A percentile compares a stretch with the other conserved stretches of the same genome.
Conservation (phyloP, 352 stramenopile species). For the Phytophthora sp. region DNA sequence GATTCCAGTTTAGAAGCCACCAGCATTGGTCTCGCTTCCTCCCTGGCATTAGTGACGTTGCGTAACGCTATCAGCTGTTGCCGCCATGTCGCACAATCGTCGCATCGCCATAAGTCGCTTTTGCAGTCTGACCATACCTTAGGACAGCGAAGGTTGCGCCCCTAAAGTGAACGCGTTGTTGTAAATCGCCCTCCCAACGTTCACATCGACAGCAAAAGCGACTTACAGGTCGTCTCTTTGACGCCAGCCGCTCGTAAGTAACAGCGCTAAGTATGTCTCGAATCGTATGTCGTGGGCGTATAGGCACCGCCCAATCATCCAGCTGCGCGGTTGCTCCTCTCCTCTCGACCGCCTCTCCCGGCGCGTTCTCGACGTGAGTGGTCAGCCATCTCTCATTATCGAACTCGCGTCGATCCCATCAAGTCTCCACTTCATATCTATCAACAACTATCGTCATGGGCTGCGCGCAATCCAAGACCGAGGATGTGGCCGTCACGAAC, state of each 20-base stretch:
- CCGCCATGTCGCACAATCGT: conserved; percentile 19
- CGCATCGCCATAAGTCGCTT: conserved; percentile 28
- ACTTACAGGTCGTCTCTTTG: conserved; percentile 29
- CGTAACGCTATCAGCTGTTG: conserved; percentile 19
- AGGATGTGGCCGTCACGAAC: conserved; percentile 40
- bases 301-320: conserved; percentile 19
- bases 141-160: background rate
- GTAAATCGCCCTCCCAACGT: conserved; percentile 20
- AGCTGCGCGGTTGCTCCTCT: conserved; percentile 21
- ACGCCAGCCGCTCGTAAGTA: conserved; percentile 16
- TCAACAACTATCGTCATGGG: conserved; percentile 61
- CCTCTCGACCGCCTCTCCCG: conserved; percentile 8
- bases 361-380: background rate
- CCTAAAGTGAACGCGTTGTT: conserved; percentile 9
- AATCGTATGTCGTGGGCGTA: conserved; percentile 12
- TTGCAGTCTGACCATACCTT: conserved; percentile 10
- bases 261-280: conserved; percentile 2
- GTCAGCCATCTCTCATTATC: conserved; percentile 34
- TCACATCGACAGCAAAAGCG: conserved; percentile 21
- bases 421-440: conserved; percentile 28
- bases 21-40: background rate
- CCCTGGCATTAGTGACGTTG: conserved; percentile 11
- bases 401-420: conserved; percentile 36
- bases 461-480: conserved; percentile 76
- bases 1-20: too few relatives aligned